Base-by-base conservation (phyloP, 352 stramenopile genomes). In the Elongisporangium prolatum region DNA sequence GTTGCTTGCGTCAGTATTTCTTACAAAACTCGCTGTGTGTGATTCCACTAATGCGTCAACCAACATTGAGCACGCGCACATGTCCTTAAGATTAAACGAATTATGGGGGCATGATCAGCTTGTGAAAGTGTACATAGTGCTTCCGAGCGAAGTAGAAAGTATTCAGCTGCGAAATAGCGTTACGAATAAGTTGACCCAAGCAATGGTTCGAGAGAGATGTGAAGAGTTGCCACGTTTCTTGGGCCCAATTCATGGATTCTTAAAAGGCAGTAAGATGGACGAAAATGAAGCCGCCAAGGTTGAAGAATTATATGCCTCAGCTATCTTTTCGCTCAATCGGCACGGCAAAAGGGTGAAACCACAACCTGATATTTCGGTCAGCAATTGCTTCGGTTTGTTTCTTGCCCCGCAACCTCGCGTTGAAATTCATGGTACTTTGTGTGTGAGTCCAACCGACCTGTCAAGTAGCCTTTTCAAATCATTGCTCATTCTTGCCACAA, bases 241-340 rank as follows among this genome's bases (percentile, higher is more conserved):
- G 11, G 77, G 75, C 1, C 77, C 87, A 57, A 87, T 74, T 25
- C 81, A 91, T 44, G 81, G 81, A 4, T 91, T 71, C 48, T 50
- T 77, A 14, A 65, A 68, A 5, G 71, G 74, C 0, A 49, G 50
- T 2, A 57, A 63, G 11, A 64, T 88, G n/a, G 60, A 50, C 7
- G 56, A 69, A 16, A 22, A 51, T 2, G 77, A 89, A 48, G 50
- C 40, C n/a, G 18, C 44, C 0, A 79, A 71, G 17, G 60, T 88
- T 0, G 52, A 60, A 25, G 28, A 71, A 21, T 57, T 86, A n/a
- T 65, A 79, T 28, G 53, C 21, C 22, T 64, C 69, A 20, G 38
- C 55, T 6, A 37, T 25, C 13, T 52, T 20, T 9, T 57, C 63
- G 44, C 61, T 51, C 0, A 51, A 50, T 4, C 44, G 59, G 44